Evolutionary conservation across 108 stramenopile genomes (phyloP).

Genomic region (Cyclostephanos tholiformis): DNA sequence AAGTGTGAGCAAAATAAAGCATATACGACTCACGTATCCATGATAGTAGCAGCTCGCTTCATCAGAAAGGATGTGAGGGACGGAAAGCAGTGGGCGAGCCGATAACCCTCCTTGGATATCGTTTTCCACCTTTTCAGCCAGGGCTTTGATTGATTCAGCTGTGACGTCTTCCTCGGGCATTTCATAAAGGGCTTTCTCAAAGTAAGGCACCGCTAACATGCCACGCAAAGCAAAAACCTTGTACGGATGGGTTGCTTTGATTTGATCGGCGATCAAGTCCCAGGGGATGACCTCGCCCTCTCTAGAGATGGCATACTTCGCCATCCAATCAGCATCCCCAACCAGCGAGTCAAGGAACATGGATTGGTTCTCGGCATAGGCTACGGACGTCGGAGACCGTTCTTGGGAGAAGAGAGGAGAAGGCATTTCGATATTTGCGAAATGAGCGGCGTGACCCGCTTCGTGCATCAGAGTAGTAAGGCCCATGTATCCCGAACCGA

Average conservation of each 20-base stretch:
- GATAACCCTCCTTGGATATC: constrained; percentile 69
- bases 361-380: constrained; percentile 71
- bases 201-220: constrained; percentile 72
- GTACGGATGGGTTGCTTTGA: constrained; percentile 70
- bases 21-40: constrained; percentile 56
- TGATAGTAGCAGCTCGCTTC: constrained; percentile 74
- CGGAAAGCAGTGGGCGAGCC: constrained; percentile 61
- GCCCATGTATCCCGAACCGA: constrained; percentile 64
- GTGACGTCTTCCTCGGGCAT: constrained; percentile 67
- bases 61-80: constrained; percentile 74
- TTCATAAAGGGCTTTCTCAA: constrained; percentile 80
- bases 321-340: constrained; percentile 75
- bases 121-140: constrained; percentile 68
- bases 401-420: constrained; percentile 74
- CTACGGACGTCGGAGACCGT: constrained; percentile 68
- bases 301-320: constrained; percentile 58
- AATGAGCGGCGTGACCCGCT: constrained; percentile 80
- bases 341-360: constrained; percentile 78
- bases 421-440: constrained; percentile 68
- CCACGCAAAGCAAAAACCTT: constrained; percentile 58
- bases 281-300: constrained; percentile 64
- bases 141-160: constrained; percentile 50
- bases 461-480: constrained; percentile 74
- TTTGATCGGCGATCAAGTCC: constrained; percentile 65
- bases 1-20: too few relatives aligned